Base-by-base conservation (phyloP, 1,139 yeast genomes). In the Candida anutae region DNA sequence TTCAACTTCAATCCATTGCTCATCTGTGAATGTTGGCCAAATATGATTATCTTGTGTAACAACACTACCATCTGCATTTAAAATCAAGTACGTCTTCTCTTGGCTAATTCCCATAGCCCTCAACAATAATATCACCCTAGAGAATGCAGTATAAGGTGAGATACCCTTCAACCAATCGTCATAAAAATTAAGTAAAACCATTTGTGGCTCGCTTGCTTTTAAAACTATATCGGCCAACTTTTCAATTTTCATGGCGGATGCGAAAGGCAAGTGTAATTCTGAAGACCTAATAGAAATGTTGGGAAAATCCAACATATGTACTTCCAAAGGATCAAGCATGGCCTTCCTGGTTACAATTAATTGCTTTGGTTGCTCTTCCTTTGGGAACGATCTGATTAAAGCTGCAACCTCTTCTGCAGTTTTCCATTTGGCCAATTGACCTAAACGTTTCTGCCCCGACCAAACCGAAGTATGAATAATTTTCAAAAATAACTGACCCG, bases 391-490 rank as follows among this genome's bases (percentile, higher is more conserved):
- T 27, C 96, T 68, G 15, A 90, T 71, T 38, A 90, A 62, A 0
- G 95, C 95, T 8, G 95, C 90, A 15, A 87, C 94, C 56, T 90
- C 98, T 55, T 93, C 99, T 0, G 98, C 98, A 2, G 97, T 80
- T 51, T 90, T 90, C 98, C 98, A 93, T 50, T 90, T 90, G 1
- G 97, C 93, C 37, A 93, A 62, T 50, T 90, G 97, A 16, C 94
- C 84, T 40, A 90, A 65, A 44, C 97, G 80, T 46, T 87, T 88
- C 52, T 93, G 97, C 11, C 99, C 99, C 2, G 95, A 80, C 94
- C 96, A 93, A 2, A 87, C 95, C 5, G 94, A 82, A 0, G 94
- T 85, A 46, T 90, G 98, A 35, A 93, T 85, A 29, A 90, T 74
- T 47, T 85, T 87, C 55, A 90, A 63, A 49, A 82, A 87, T 24